These are phyloP conservation scores for Dimargaris xerosporica DNA, from an alignment of 192 early-diverging fungal species.

Conservation along the genomic window DNA sequence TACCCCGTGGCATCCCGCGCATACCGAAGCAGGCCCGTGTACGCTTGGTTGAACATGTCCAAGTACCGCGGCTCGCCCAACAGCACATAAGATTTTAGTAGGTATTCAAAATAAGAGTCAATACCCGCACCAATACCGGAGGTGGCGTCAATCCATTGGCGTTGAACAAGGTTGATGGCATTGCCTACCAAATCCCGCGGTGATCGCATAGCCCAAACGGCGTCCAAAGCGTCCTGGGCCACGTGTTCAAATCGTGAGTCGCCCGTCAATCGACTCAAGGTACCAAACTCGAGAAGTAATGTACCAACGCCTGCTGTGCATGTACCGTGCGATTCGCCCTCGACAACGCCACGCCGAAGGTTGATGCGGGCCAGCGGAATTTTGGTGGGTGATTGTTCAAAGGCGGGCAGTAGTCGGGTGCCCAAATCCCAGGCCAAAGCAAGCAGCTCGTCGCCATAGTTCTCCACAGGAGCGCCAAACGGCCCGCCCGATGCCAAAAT, in stretches of 20 bases:
- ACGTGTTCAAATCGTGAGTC: slow-evolving; percentile 57
- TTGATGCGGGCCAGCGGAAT: slow-evolving; percentile 76
- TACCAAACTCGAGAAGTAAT: slow-evolving; percentile 83
- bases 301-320: slow-evolving; percentile 86
- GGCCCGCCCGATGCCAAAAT: slow-evolving; percentile 55
- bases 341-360: slow-evolving; percentile 51
- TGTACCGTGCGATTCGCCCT: slow-evolving; percentile 51
- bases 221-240: slow-evolving; percentile 49
- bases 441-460: slow-evolving; percentile 71
- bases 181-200: slow-evolving; percentile 69
- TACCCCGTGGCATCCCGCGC: slow-evolving; percentile 53
- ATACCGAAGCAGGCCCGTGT: slow-evolving; percentile 46
- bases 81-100: slow-evolving; percentile 74
- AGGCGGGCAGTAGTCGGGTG: slow-evolving; percentile 73
- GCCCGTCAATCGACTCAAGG: slow-evolving; percentile 70
- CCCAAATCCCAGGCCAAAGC: slow-evolving; percentile 64
- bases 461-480: slow-evolving; percentile 36
- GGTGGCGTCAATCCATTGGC: slow-evolving; percentile 53
- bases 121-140: slow-evolving; percentile 77
- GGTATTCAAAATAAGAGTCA: slow-evolving; percentile 88
- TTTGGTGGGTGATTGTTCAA: slow-evolving; percentile 58
- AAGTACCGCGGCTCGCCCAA: slow-evolving; percentile 73
- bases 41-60: slow-evolving; percentile 57
- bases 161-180: slow-evolving; percentile 50
- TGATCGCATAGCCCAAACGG: slow-evolving; percentile 66